Evolutionary conservation across 768 basidiomycete genomes (phyloP).

Genomic region (Calocybe gangraenosa): DNA sequence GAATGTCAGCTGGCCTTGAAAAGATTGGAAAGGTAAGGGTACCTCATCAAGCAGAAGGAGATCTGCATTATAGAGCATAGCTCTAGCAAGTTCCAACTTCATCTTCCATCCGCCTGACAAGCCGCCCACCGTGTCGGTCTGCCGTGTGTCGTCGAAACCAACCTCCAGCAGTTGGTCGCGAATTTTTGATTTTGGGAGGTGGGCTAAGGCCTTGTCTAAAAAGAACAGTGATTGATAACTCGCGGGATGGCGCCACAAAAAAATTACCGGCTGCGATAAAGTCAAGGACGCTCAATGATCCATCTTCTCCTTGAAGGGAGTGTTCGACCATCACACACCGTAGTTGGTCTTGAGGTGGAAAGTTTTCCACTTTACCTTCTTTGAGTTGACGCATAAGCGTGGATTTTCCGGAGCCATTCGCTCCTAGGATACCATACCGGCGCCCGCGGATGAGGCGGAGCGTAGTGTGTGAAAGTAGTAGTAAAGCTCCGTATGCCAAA

Average conservation of each 20-base stretch:
- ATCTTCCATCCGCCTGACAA: slow-evolving; percentile 99
- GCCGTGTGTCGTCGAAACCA: slow-evolving; percentile 85
- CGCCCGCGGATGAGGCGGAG: slow-evolving; percentile 86
- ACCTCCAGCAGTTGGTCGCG: slow-evolving; percentile 78
- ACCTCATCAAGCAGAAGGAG: slow-evolving; percentile 84
- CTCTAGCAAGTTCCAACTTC: slow-evolving; percentile 94
- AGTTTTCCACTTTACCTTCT: slow-evolving; percentile 95
- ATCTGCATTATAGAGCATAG: slow-evolving; percentile 95
- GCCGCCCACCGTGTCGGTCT: slow-evolving; percentile 81
- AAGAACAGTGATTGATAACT: slow-evolving; percentile 2
- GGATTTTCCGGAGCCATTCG: slow-evolving; percentile 96
- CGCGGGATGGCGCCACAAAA: slow-evolving; percentile 4
- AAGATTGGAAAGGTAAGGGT: slow-evolving; percentile 5
- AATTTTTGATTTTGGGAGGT: slow-evolving; percentile 66
- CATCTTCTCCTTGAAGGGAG: slow-evolving; percentile 91
- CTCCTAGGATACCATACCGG: slow-evolving; percentile 92
- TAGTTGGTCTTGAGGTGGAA: slow-evolving; percentile 83
- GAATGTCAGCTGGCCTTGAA: neutral
- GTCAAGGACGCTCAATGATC: slow-evolving; percentile 75
- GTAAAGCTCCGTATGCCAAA: slow-evolving; percentile 90
- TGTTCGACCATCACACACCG: slow-evolving; percentile 97
- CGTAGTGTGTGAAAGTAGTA: slow-evolving; percentile 91
- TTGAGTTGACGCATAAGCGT: slow-evolving; percentile 94
- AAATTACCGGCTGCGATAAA: slow-evolving; percentile 80
- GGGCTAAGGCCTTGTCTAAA: slow-evolving; percentile 64